phyloP scores from a whole-genome alignment of 106 monocot genomes.

The Amphibolis antarctica region DNA sequence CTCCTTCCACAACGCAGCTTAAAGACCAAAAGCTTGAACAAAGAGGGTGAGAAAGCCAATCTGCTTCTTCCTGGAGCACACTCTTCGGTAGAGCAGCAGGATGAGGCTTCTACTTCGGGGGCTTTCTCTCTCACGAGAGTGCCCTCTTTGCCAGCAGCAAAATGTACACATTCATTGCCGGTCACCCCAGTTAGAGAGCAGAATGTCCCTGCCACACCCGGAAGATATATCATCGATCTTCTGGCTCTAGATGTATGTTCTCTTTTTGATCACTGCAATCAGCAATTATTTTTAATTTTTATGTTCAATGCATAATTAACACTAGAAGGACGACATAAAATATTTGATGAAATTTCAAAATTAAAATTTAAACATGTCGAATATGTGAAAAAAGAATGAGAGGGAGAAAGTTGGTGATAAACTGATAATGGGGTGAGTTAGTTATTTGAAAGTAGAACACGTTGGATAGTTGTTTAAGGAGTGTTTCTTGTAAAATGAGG shows the following conservation, averaged over 20 bases:
- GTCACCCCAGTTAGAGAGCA: conserved; percentile 47
- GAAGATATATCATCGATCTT: conserved; percentile 47
- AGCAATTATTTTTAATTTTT: too few species aligned
- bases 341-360: too few species aligned
- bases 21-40: conserved; percentile 26
- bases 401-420: too few species aligned
- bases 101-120: conserved; percentile 36
- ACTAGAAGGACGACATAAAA: too few species aligned
- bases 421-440: too few species aligned
- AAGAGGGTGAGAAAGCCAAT: conserved; percentile 49
- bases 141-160: conserved; percentile 34
- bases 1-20: conserved; percentile 50
- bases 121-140: conserved; percentile 55
- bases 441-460: too few species aligned
- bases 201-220: conserved; percentile 6
- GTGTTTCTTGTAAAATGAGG: too few species aligned
- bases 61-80: conserved; percentile 40
- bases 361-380: too few species aligned
- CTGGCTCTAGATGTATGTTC: conserved; percentile 43
- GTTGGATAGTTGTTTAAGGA: too few species aligned
- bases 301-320: background rate
- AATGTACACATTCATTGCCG: conserved; percentile 63
- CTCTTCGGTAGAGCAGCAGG: conserved; percentile 36
- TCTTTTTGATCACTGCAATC: background rate
- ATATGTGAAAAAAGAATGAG: too few species aligned